phyloP scores from a whole-genome alignment of 1,284 basidiomycete species.

The Boletellus sp. region DNA sequence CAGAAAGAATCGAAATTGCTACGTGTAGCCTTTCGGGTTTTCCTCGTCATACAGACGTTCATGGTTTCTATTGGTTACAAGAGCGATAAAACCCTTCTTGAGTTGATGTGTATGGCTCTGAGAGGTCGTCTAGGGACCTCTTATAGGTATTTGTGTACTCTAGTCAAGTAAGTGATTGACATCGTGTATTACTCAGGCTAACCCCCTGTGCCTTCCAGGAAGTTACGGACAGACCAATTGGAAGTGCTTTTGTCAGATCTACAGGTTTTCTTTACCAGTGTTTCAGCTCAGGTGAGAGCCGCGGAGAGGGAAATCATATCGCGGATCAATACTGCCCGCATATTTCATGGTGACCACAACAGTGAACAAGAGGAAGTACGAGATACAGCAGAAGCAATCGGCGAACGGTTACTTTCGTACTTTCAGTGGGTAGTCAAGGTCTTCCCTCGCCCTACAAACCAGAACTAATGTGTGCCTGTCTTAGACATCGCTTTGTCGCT shows the following conservation, averaged over 20 bases:
- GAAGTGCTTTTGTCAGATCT: constrained; percentile 39
- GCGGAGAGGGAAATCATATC: constrained; percentile 38
- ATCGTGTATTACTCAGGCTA: not conserved
- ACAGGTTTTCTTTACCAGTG: constrained; percentile 35
- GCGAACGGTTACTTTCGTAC: constrained; percentile 49
- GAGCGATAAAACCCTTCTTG: constrained; percentile 25
- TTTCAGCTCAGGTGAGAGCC: constrained; percentile 23
- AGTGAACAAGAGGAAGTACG: constrained; percentile 2
- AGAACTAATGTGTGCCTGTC: not conserved
- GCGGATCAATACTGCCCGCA: constrained; percentile 32
- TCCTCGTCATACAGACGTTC: constrained; percentile 42
- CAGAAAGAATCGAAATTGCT: constrained; percentile 33
- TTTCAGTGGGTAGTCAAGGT: constrained; percentile 41
- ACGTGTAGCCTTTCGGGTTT: constrained; percentile 47
- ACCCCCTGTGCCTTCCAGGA: constrained; percentile 35
- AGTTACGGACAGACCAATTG: constrained; percentile 41
- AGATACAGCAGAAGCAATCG: constrained; percentile 27
- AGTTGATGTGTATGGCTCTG: constrained; percentile 37
- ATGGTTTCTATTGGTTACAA: constrained; percentile 43
- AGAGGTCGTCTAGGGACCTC: constrained; percentile 42
- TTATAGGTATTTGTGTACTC: constrained; percentile 41
- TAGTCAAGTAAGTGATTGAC: constrained; percentile 42
- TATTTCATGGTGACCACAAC: constrained; percentile 23
- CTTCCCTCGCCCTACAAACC: not conserved
- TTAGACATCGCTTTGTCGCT: constrained; percentile 41